Evolutionary conservation across 1,139 yeast genomes (phyloP).

Genomic region (Pichia kudriavzevii): DNA sequence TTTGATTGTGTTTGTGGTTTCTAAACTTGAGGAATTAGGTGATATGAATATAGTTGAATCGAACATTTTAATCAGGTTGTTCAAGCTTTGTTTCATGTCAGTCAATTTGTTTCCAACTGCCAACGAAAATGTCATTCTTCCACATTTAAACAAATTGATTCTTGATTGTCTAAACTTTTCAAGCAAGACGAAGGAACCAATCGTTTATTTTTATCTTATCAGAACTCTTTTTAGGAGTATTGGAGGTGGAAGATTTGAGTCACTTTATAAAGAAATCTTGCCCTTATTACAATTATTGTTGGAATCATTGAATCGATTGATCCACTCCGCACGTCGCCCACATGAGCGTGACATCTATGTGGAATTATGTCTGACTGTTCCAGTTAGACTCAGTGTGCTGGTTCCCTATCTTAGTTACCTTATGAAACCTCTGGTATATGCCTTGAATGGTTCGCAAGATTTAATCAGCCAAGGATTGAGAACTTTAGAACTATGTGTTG

Average conservation of each 20-base stretch:
- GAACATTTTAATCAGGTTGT: constrained; percentile 73
- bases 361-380: constrained; percentile 90
- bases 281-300: constrained; percentile 82
- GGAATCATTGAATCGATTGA: constrained; percentile 77
- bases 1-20: constrained; percentile 64
- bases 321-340: constrained; percentile 76
- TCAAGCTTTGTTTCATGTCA: constrained; percentile 92
- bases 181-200: constrained; percentile 86
- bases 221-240: constrained; percentile 88
- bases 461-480: constrained; percentile 89
- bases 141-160: constrained; percentile 78
- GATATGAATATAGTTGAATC: constrained; percentile 72
- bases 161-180: constrained; percentile 73
- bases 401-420: constrained; percentile 87
- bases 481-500: constrained; percentile 93
- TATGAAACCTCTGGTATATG: constrained; percentile 86
- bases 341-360: constrained; percentile 92
- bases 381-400: constrained; percentile 83
- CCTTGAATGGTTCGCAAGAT: constrained; percentile 86
- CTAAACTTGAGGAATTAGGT: constrained; percentile 72
- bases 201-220: constrained; percentile 80
- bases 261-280: constrained; percentile 82
- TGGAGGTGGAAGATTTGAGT: constrained; percentile 93
- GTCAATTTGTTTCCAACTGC: constrained; percentile 84
- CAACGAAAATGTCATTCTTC: constrained; percentile 80